These are phyloP conservation scores for Cetraspora pellucida DNA, from an alignment of 192 early-diverging fungal genomes.

Conservation along the genomic window DNA sequence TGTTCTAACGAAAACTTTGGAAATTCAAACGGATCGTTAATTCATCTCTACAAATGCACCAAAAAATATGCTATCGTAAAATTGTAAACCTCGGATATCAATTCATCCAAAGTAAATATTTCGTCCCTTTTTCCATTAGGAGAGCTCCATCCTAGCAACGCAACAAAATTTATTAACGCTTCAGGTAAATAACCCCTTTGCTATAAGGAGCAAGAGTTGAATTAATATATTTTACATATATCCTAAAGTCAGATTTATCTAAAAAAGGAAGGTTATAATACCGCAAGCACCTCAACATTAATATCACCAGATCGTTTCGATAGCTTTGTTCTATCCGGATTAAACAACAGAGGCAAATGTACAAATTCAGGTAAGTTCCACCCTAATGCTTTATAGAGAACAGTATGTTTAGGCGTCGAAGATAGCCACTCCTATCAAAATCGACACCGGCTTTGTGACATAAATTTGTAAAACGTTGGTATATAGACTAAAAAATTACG, in stretches of 20 bases:
- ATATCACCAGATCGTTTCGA: conserved; percentile 89
- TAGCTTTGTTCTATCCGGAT: conserved; percentile 79
- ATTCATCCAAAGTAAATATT: conserved; percentile 64
- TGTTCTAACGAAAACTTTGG: conserved; percentile 62
- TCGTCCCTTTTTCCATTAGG: conserved; percentile 56
- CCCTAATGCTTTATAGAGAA: conserved; percentile 80
- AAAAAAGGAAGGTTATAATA: conserved; percentile 18
- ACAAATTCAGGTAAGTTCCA: conserved; percentile 80
- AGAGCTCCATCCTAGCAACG: conserved; percentile 79
- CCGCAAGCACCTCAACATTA: conserved; percentile 69
- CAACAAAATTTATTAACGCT: conserved; percentile 86
- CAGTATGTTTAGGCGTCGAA: conserved; percentile 89
- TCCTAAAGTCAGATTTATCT: not conserved
- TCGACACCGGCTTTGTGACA: not conserved
- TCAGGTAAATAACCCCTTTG: conserved; percentile 81
- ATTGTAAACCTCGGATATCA: conserved; percentile 50
- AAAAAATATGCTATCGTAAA: not conserved
- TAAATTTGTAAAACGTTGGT: not conserved
- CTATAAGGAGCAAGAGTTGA: conserved; percentile 33
- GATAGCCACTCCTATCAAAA: conserved; percentile 81
- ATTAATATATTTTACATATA: not conserved
- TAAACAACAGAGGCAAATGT: conserved; percentile 88
- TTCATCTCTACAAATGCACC: not conserved
- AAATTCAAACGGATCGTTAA: not conserved
- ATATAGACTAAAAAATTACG: not conserved